A percentile compares a stretch with the other conserved stretches of the same genome.
phyloP scores from a whole-genome alignment of 1,284 basidiomycete species.

The Phellopilus nigrolimitatus region DNA sequence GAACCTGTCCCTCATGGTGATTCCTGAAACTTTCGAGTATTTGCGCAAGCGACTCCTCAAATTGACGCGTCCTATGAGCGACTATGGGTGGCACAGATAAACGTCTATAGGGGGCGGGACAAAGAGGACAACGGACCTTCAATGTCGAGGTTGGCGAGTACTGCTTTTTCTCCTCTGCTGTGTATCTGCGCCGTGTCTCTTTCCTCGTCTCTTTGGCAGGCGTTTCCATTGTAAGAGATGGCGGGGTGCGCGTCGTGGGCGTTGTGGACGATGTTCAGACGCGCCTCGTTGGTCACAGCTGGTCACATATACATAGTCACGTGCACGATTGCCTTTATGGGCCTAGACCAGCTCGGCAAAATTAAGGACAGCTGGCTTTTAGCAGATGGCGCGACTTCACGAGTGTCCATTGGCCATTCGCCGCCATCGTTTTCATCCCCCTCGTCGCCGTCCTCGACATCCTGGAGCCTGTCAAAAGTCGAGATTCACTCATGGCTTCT shows the following conservation, averaged over 20 bases:
- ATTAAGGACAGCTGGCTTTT: too few relatives aligned
- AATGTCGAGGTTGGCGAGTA: constrained; percentile 71
- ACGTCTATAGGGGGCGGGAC: background rate
- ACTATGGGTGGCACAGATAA: constrained; percentile 37
- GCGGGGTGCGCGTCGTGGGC: constrained; percentile 5
- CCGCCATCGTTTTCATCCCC: background rate
- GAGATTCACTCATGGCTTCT: background rate
- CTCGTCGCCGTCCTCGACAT: background rate
- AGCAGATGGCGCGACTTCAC: background rate
- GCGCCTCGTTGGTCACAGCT: too few relatives aligned
- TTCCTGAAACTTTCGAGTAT: constrained; percentile 63
- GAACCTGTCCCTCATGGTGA: constrained; percentile 68
- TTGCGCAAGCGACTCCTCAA: constrained; percentile 67
- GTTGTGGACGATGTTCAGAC: constrained; percentile 5
- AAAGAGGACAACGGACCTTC: constrained; percentile 50
- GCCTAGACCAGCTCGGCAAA: too few relatives aligned
- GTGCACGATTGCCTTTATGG: too few relatives aligned
- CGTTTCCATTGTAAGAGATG: constrained; percentile 16
- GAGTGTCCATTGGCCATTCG: background rate
- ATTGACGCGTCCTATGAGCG: constrained; percentile 61
- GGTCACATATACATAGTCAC: too few relatives aligned
- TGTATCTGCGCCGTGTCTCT: constrained; percentile 34
- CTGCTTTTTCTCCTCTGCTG: constrained; percentile 64
- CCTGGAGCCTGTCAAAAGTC: background rate
- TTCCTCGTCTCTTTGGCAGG: constrained; percentile 2